Evolutionary conservation across 495 filamentous ascomycete species (phyloP).

Genomic region (Daldinia bambusicola): DNA sequence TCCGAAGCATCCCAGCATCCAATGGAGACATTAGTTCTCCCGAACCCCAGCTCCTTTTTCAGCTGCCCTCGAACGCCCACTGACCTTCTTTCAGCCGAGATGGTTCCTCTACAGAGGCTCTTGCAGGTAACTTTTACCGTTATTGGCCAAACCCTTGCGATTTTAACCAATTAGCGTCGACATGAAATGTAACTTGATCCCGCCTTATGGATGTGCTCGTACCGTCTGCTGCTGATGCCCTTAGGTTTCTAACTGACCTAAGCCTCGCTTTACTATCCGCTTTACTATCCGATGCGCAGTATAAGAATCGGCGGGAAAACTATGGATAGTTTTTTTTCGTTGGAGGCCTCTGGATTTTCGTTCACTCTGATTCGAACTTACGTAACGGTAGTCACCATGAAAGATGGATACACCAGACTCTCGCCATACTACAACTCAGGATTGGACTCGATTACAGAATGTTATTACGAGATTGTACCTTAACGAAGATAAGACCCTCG

Average conservation of each 20-base stretch:
- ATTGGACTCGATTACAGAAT: slow-evolving; percentile 44
- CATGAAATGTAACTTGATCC: slow-evolving; percentile 27
- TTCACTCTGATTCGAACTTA: slow-evolving; percentile 9
- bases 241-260: slow-evolving; percentile 16
- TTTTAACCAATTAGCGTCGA: slow-evolving; percentile 37
- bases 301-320: slow-evolving; percentile 26
- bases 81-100: slow-evolving; percentile 45
- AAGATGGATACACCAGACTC: slow-evolving; percentile 32
- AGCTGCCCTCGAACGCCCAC: slow-evolving; percentile 39
- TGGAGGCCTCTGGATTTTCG: slow-evolving; percentile 32
- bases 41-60: slow-evolving; percentile 43
- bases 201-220: slow-evolving; percentile 33
- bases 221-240: slow-evolving; percentile 14
- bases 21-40: slow-evolving; percentile 44
- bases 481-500: slow-evolving; percentile 48
- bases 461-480: slow-evolving; percentile 46
- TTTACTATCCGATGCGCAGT: background rate
- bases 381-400: slow-evolving; percentile 28
- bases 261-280: slow-evolving; percentile 24
- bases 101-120: slow-evolving; percentile 32
- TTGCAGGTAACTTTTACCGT: slow-evolving; percentile 47
- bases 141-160: slow-evolving; percentile 38
- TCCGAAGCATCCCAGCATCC: slow-evolving; percentile 27
- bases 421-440: slow-evolving; percentile 42
- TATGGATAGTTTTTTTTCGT: slow-evolving; percentile 28